Conservation (phyloP, 2,329 filamentous ascomycete genomes). For the Bretziella fagacearum region DNA sequence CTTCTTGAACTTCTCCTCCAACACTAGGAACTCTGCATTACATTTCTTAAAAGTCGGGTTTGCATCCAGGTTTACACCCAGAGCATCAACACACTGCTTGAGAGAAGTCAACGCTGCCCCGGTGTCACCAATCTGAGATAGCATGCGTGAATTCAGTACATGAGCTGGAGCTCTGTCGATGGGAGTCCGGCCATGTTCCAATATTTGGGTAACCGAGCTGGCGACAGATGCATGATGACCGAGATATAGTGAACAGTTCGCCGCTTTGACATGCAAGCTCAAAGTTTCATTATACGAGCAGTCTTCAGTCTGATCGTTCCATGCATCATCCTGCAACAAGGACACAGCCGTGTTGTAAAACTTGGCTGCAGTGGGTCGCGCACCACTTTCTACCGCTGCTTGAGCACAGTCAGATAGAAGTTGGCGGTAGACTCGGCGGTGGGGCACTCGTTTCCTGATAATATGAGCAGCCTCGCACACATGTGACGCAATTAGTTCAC, state of each 20-base stretch:
- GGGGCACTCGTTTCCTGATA: conserved; percentile 47
- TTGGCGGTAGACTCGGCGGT: conserved; percentile 51
- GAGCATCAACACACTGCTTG: conserved; percentile 50
- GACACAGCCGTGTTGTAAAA: conserved; percentile 63
- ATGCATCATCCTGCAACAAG: conserved; percentile 65
- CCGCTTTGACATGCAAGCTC: conserved; percentile 58
- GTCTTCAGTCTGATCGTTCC: conserved; percentile 56
- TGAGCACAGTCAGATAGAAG: conserved; percentile 66
- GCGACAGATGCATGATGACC: conserved; percentile 52
- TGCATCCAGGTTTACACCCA: conserved; percentile 50
- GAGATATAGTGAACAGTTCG: conserved; percentile 71
- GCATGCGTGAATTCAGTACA: conserved; percentile 66
- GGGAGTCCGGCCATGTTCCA: conserved; percentile 50
- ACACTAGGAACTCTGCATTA: conserved; percentile 52
- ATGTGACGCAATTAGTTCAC: conserved; percentile 48
- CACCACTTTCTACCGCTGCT: conserved; percentile 64
- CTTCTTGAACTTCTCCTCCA: conserved; percentile 41
- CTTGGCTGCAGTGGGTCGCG: conserved; percentile 62
- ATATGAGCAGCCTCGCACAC: conserved; percentile 62
- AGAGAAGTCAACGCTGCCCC: conserved; percentile 51
- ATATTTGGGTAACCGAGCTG: conserved; percentile 50
- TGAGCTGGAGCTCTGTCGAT: conserved; percentile 73
- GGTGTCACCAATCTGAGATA: conserved; percentile 56
- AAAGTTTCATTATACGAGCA: conserved; percentile 68
- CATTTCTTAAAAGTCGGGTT: conserved; percentile 58